Evolutionary conservation across 352 stramenopile genomes (phyloP).

Genomic region (Pythium folliculosum): DNA sequence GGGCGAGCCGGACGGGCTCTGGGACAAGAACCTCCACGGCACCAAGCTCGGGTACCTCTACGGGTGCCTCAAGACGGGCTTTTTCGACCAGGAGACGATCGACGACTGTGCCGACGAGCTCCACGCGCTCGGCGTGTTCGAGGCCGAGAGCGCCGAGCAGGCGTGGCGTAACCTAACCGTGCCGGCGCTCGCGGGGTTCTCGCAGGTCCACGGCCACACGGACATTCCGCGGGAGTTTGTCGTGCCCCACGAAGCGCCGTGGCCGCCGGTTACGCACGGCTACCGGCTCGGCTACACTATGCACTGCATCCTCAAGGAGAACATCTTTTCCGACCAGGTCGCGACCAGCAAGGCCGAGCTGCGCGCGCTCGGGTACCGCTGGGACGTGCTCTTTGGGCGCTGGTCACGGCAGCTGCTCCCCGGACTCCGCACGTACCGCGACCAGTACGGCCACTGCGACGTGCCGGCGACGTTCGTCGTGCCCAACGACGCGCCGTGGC

Average conservation of each 20-base stretch:
- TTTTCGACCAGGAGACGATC: conserved; percentile 24
- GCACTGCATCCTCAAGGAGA: conserved; percentile 39
- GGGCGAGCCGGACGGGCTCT: conserved; percentile 18
- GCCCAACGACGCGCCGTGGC: conserved; percentile 64
- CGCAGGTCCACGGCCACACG: conserved; percentile 32
- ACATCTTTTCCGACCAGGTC: conserved; percentile 50
- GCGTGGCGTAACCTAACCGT: conserved; percentile 44
- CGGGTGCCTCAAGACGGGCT: conserved; percentile 20
- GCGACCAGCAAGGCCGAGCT: conserved; percentile 25
- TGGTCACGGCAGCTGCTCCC: conserved; percentile 25
- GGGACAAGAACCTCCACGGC: conserved; percentile 11
- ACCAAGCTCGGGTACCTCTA: conserved; percentile 32
- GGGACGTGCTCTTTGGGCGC: conserved; percentile 53
- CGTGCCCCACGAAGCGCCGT: conserved; percentile 49
- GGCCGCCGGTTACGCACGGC: conserved; percentile 43
- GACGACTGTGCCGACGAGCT: conserved; percentile 37
- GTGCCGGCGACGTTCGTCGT: conserved; percentile 75
- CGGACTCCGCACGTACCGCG: conserved; percentile 45
- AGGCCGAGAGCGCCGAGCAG: conserved; percentile 26
- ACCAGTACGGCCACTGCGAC: conserved; percentile 73
- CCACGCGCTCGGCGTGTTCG: conserved; percentile 45
- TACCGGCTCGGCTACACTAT: conserved; percentile 63
- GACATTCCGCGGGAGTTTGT: conserved; percentile 57
- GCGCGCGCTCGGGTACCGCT: conserved; percentile 47
- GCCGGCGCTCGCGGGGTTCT: conserved; percentile 42